Evolutionary conservation across 1,284 basidiomycete genomes (phyloP).

Genomic region (Binderoboletus segoi): DNA sequence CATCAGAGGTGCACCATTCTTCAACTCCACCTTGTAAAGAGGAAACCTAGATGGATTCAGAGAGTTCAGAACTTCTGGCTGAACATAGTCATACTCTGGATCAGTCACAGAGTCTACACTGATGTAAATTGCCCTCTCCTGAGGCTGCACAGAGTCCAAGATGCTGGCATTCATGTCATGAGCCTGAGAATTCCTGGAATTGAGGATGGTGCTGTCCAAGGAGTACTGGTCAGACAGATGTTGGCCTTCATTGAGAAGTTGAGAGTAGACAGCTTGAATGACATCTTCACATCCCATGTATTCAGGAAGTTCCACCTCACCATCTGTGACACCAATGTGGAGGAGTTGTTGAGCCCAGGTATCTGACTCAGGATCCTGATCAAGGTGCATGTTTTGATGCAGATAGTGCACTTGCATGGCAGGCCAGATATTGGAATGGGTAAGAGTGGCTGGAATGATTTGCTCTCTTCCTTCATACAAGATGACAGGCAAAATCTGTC

Average conservation of each 20-base stretch:
- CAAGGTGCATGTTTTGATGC: constrained; percentile 42
- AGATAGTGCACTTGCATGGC: constrained; percentile 34
- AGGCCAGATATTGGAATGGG: constrained; percentile 40
- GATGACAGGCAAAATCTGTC: constrained; percentile 36
- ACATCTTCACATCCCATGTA: constrained; percentile 27
- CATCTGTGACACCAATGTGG: constrained; percentile 39
- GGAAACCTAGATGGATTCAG: constrained; percentile 29
- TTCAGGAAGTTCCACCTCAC: constrained; percentile 28
- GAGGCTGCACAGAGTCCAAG: background rate
- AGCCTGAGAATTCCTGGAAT: background rate
- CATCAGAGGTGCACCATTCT: constrained; percentile 39
- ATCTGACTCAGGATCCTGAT: constrained; percentile 22
- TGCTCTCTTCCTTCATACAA: constrained; percentile 35
- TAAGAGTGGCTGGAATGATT: constrained; percentile 39
- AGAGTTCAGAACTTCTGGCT: constrained; percentile 26
- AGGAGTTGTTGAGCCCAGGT: constrained; percentile 46
- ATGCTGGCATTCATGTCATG: constrained; percentile 17
- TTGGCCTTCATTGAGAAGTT: background rate
- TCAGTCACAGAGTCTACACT: constrained; percentile 8
- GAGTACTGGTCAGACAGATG: background rate
- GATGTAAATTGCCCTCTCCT: background rate
- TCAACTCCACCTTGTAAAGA: constrained; percentile 33
- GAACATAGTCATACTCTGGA: constrained; percentile 12
- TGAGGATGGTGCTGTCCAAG: constrained; percentile 3
- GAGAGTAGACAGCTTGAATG: constrained; percentile 11